Conservation (phyloP, 345 rosid species). For the Hibiscus trionum region DNA sequence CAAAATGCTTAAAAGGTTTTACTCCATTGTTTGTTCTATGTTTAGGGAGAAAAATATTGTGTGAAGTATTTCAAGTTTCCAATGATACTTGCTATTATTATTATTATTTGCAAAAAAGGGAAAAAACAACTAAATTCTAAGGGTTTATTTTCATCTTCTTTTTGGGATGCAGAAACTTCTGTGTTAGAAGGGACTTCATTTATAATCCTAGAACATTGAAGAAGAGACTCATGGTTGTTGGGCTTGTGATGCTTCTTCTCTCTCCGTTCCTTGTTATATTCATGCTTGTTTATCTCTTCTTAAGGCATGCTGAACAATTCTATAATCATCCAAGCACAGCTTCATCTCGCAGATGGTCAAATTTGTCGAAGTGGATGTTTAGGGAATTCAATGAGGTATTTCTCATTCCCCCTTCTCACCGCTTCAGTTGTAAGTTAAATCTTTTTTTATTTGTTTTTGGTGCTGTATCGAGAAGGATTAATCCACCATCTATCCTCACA, state of each 20-base stretch:
- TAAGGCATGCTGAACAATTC: slow-evolving; percentile 95
- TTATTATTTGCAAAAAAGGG: neutral
- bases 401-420: neutral
- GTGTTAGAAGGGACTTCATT: slow-evolving; percentile 79
- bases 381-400: slow-evolving; percentile 43
- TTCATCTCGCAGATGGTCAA: slow-evolving; percentile 96
- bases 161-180: slow-evolving; percentile 57
- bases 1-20: neutral
- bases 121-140: neutral
- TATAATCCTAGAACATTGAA: slow-evolving; percentile 66
- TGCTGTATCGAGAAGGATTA: neutral
- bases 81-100: neutral
- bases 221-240: slow-evolving; percentile 83
- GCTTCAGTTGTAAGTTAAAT: neutral
- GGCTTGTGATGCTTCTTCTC: slow-evolving; percentile 77
- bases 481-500: neutral
- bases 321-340: slow-evolving; percentile 98
- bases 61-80: neutral
- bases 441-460: neutral
- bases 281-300: slow-evolving; percentile 88
- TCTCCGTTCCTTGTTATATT: slow-evolving; percentile 95
- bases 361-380: slow-evolving; percentile 29
- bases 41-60: neutral
- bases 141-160: neutral
- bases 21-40: neutral